These are phyloP conservation scores for Bruguiera parviflora DNA, from an alignment of 345 rosid species.

Conservation along the genomic window DNA sequence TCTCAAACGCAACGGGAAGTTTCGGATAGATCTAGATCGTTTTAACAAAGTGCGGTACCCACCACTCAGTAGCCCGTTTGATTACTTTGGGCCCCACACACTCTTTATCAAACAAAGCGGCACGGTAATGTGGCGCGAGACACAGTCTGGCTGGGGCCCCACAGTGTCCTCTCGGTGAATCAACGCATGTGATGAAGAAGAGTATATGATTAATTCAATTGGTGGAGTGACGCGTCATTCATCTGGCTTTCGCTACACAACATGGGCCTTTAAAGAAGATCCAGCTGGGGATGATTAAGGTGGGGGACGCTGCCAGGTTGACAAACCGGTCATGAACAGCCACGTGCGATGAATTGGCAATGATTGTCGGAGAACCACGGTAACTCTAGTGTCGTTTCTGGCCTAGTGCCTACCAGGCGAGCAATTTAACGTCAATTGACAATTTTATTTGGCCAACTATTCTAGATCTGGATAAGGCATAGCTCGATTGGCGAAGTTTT, in stretches of 20 bases:
- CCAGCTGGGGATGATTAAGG: constrained; percentile 17
- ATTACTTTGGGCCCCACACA: constrained; percentile 21
- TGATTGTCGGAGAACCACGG: constrained; percentile 5
- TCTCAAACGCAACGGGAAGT: background rate
- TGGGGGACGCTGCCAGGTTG: constrained; percentile 23
- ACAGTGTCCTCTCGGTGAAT: background rate
- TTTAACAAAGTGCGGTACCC: constrained; percentile 13
- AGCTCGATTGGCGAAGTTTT: too few relatives aligned
- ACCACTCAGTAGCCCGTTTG: constrained; percentile 24
- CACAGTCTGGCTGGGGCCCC: constrained; percentile 30
- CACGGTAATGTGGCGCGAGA: constrained; percentile 21
- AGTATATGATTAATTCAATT: background rate
- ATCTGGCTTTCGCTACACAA: background rate
- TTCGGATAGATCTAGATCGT: constrained; percentile 19
- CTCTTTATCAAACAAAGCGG: constrained; percentile 16
- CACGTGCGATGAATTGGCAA: constrained; percentile 25
- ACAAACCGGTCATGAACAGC: constrained; percentile 18
- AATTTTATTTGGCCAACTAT: too few relatives aligned
- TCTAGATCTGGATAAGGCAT: too few relatives aligned
- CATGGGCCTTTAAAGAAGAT: background rate
- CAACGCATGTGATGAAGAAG: constrained; percentile 28
- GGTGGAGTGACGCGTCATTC: constrained; percentile 9
- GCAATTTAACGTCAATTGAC: too few relatives aligned
- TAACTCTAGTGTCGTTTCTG: constrained; percentile 9
- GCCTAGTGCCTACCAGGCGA: too few relatives aligned